Conservation (phyloP, 1,284 basidiomycete species). For the Ceratobasidium sp. region DNA sequence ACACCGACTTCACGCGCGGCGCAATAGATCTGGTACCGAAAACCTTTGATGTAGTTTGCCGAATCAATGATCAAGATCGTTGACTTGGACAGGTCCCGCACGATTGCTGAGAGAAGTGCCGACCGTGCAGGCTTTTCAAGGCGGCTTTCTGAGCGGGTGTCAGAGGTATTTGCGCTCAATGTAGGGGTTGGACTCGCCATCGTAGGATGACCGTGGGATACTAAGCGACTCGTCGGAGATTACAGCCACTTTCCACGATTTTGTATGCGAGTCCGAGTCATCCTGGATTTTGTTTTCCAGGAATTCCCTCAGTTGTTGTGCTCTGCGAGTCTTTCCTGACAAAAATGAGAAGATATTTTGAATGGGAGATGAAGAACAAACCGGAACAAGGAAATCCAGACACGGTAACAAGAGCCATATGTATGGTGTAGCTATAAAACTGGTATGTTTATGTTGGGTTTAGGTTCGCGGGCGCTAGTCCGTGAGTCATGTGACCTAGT, state of each 20-base stretch:
- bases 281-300: slow-evolving; percentile 69
- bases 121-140: slow-evolving; percentile 92
- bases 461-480: background rate
- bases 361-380: background rate
- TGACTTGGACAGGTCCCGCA: slow-evolving; percentile 77
- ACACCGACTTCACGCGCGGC: slow-evolving; percentile 90
- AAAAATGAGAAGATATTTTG: slow-evolving; percentile 54
- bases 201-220: slow-evolving; percentile 76
- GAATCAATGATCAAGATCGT: slow-evolving; percentile 91
- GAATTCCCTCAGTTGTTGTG: slow-evolving; percentile 72
- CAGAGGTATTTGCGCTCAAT: background rate
- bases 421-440: background rate
- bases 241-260: slow-evolving; percentile 69
- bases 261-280: slow-evolving; percentile 64
- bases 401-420: slow-evolving; percentile 94
- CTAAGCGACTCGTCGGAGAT: slow-evolving; percentile 84
- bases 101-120: slow-evolving; percentile 87
- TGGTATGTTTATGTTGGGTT: background rate
- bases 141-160: slow-evolving; percentile 70
- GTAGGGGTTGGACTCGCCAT: slow-evolving; percentile 67
- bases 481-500: slow-evolving; percentile 12
- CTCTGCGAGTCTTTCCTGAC: slow-evolving; percentile 87
- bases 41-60: slow-evolving; percentile 97
- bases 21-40: slow-evolving; percentile 98
- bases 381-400: slow-evolving; percentile 79